Base-by-base conservation (phyloP, 768 basidiomycete genomes). In the Lyophyllum semitale region DNA sequence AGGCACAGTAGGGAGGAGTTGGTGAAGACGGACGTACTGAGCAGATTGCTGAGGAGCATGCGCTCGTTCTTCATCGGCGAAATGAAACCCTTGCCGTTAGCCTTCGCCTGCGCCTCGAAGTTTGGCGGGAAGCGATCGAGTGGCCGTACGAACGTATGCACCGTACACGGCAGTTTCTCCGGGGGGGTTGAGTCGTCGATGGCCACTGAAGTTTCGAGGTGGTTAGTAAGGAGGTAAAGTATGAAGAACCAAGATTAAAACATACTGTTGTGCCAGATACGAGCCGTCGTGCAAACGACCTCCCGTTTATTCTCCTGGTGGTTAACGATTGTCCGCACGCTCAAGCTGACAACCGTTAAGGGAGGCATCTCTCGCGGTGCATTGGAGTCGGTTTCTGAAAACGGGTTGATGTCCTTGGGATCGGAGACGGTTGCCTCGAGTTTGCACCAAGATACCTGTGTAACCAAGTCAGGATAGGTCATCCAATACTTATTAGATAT, bases 361-460 rank as follows among this genome's bases (percentile, higher is more conserved):
- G 95, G 93, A 2, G 97, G 97, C 17, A 82, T 78, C 11, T 94
- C 95, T 67, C 83, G 88, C 0, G 90, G 88, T 1, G 87, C 88
- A 22, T 73, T 68, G 0, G 75, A 62, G 63, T 95, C 91, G 3
- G 81, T 78, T 48, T 95, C 91, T 0, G 83, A 64, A 68, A 95
- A 85, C 0, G 93, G 91, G 55, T 85, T 90, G 69, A 99, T 83
- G 60, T 92, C 87, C 63, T 97, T 96, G 1, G 95, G 95, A 62
- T 95, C 82, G 7, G 82, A 70, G 6, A 94, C 89, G 0, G 84
- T 85, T 17, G 84, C 89, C 73, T 99, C 96, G 12, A 98, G 74
- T 72, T 95, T 95, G 65, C 95, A 98, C 97, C 97, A 99, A 1
- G 97, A 96, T 29, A 93, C 82, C 96, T 98, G 58, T 41, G 13